Percentiles rank a stretch among this genome's conserved stretches.
Conservation (phyloP, 2,329 filamentous ascomycete genomes). For the Epichloe bromicola region DNA sequence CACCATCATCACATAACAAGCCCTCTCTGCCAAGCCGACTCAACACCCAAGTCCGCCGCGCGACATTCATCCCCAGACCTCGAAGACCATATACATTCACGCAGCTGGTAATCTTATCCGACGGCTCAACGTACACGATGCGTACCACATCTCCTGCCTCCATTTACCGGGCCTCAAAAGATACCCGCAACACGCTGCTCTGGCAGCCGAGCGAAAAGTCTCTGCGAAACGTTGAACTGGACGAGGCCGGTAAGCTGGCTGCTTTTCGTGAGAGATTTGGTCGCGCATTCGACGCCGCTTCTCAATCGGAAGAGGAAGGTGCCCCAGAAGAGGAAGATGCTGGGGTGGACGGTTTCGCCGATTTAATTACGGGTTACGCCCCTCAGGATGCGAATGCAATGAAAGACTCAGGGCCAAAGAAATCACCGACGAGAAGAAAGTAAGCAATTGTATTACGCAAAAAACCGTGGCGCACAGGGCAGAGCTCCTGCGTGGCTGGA, state of each 20-base stretch:
- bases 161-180: slow-evolving; percentile 53
- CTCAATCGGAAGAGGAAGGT: slow-evolving; percentile 17
- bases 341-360: slow-evolving; percentile 25
- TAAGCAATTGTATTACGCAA: slow-evolving; percentile 11
- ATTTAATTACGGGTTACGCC: slow-evolving; percentile 39
- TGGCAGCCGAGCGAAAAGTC: slow-evolving; percentile 83
- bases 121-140: slow-evolving; percentile 73
- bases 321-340: slow-evolving; percentile 17
- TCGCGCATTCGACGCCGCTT: slow-evolving; percentile 58
- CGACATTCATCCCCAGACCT: slow-evolving; percentile 76
- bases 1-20: slow-evolving; percentile 10
- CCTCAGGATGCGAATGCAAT: slow-evolving; percentile 22
- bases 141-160: slow-evolving; percentile 61
- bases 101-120: slow-evolving; percentile 85
- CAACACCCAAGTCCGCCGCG: slow-evolving; percentile 54
- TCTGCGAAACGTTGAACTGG: slow-evolving; percentile 78
- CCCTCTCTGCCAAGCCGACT: slow-evolving; percentile 14
- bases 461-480: background rate
- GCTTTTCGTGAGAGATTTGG: slow-evolving; percentile 82
- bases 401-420: slow-evolving; percentile 26
- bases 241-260: slow-evolving; percentile 81
- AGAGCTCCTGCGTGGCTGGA: background rate
- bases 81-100: slow-evolving; percentile 92
- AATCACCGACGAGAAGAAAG: slow-evolving; percentile 35
- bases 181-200: slow-evolving; percentile 75